phyloP scores from a whole-genome alignment of 2,329 filamentous ascomycete species.

The Escovopsis weberi region DNA sequence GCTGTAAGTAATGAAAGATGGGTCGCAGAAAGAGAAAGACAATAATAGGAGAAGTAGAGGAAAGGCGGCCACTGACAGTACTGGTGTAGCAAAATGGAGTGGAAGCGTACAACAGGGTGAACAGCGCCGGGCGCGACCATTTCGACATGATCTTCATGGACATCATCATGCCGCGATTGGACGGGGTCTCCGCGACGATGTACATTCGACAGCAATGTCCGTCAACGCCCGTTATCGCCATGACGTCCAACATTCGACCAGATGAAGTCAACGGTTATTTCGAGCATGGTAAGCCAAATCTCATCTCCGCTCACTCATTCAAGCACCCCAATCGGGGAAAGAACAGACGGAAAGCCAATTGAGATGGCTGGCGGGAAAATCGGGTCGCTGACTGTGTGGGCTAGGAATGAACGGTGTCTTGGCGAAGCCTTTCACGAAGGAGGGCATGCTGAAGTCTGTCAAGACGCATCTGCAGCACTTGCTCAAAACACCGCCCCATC shows the following conservation, averaged over 20 bases:
- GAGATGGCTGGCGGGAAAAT: too few relatives aligned
- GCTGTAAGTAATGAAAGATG: slow-evolving; percentile 33
- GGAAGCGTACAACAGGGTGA: slow-evolving; percentile 80
- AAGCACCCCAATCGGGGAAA: not conserved
- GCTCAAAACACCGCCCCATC: slow-evolving; percentile 47
- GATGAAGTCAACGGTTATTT: slow-evolving; percentile 98
- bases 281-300: slow-evolving; percentile 61
- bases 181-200: slow-evolving; percentile 87
- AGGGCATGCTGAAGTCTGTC: slow-evolving; percentile 70
- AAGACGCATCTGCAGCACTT: slow-evolving; percentile 80
- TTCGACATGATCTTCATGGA: slow-evolving; percentile 72
- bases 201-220: slow-evolving; percentile 79
- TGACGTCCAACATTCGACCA: slow-evolving; percentile 96
- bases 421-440: slow-evolving; percentile 89
- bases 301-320: not conserved
- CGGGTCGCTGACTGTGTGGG: slow-evolving; percentile 3
- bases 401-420: slow-evolving; percentile 94
- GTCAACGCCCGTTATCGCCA: slow-evolving; percentile 80
- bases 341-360: not conserved
- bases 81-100: slow-evolving; percentile 50
- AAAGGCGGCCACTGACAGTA: slow-evolving; percentile 2
- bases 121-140: slow-evolving; percentile 27
- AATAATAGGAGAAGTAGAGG: too few relatives aligned
- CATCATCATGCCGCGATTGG: slow-evolving; percentile 93
- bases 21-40: too few relatives aligned